phyloP scores from a whole-genome alignment of 768 basidiomycete species.

The Collybiopsis luxurians region DNA sequence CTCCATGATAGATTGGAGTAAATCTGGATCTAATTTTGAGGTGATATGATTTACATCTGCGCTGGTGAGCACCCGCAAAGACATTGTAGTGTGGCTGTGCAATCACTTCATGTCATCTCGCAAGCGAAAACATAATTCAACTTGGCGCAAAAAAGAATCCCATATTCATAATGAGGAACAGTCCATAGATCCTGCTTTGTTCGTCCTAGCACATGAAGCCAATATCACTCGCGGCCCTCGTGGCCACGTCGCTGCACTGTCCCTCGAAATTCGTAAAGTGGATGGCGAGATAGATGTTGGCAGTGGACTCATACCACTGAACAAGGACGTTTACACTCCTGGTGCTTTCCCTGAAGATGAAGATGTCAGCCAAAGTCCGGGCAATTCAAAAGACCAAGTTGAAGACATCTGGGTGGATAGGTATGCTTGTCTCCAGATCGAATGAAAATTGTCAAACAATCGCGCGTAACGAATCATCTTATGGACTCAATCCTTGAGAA shows the following conservation, averaged over 20 bases:
- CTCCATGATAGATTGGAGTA: conserved; percentile 56
- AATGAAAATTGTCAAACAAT: too few species aligned
- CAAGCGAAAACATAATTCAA: background rate
- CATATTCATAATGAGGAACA: background rate
- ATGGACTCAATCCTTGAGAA: background rate
- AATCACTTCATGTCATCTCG: conserved; percentile 3
- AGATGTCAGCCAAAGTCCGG: conserved; percentile 7
- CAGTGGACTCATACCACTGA: conserved; percentile 23
- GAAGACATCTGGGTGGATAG: conserved; percentile 74
- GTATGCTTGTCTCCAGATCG: conserved; percentile 46
- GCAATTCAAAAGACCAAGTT: conserved; percentile 5
- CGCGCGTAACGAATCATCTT: background rate
- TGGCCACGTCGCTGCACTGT: conserved; percentile 36
- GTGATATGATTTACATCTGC: conserved; percentile 54
- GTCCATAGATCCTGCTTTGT: conserved; percentile 31
- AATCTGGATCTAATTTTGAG: conserved; percentile 38
- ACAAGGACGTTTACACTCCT: conserved; percentile 12
- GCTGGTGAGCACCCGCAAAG: conserved; percentile 60
- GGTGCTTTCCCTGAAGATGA: conserved; percentile 18
- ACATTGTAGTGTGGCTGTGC: conserved; percentile 23
- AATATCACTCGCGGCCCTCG: conserved; percentile 58
- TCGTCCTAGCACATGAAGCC: conserved; percentile 75
- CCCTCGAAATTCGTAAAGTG: conserved; percentile 14
- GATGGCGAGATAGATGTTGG: conserved; percentile 5
- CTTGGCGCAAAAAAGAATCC: background rate